Evolutionary conservation across 2,329 filamentous ascomycete genomes (phyloP).

Genomic region (Rhynchosporium secalis): DNA sequence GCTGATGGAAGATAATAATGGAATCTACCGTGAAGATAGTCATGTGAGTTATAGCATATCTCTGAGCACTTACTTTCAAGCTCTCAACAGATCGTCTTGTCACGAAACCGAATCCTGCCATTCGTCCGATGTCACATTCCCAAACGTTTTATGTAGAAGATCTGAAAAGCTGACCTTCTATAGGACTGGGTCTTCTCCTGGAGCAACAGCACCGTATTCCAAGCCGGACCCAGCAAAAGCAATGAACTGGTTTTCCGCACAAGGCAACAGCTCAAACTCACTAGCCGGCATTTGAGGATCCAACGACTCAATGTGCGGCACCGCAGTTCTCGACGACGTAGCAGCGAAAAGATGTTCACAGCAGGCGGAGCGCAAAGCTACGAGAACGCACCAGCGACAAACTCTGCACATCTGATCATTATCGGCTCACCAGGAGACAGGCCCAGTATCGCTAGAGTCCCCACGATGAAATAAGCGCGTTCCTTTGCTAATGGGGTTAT

Average conservation of each 20-base stretch:
- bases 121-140: background rate
- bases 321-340: constrained; percentile 59
- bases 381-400: constrained; percentile 45
- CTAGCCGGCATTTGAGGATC: constrained; percentile 46
- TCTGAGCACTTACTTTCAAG: no score
- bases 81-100: no score
- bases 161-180: background rate
- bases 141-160: background rate
- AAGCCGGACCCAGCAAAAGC: constrained; percentile 38
- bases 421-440: constrained; percentile 40
- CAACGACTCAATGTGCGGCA: constrained; percentile 55
- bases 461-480: constrained; percentile 44
- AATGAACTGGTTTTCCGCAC: constrained; percentile 58
- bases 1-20: constrained; percentile 43
- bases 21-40: constrained; percentile 12
- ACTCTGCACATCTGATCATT: constrained; percentile 52
- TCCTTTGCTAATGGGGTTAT: constrained; percentile 49
- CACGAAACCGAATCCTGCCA: no score
- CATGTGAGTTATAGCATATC: constrained; percentile 46
- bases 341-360: constrained; percentile 54
- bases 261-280: constrained; percentile 44
- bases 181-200: constrained; percentile 24
- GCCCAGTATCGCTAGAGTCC: constrained; percentile 39
- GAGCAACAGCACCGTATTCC: constrained; percentile 30
- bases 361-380: constrained; percentile 52